Conservation (phyloP, 179 eudicot species). For the Heliamphora pulchella region DNA sequence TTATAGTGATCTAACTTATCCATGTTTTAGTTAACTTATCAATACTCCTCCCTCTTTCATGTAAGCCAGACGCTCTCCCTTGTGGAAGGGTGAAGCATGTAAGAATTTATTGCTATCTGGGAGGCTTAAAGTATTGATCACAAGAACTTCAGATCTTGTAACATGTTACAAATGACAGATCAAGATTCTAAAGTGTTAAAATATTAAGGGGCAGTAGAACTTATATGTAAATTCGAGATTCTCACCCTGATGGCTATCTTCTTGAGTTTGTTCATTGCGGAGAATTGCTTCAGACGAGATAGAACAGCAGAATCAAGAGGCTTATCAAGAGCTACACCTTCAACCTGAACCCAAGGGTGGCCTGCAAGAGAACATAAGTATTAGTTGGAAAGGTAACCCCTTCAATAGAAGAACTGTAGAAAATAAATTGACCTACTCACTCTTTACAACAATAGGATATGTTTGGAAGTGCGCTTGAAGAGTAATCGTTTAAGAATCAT, state of each 20-base stretch:
- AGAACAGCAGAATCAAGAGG: constrained; percentile 77
- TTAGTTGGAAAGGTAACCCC: neutral
- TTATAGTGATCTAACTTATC: neutral
- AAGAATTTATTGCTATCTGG: neutral
- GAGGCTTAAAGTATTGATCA: neutral
- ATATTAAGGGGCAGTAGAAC: neutral
- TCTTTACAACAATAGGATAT: neutral
- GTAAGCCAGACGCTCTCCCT: neutral
- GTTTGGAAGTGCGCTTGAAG: neutral
- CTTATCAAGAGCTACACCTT: constrained; percentile 61
- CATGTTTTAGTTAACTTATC: neutral
- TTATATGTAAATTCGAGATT: neutral
- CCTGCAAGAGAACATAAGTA: constrained; percentile 33
- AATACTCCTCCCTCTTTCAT: neutral
- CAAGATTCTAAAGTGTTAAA: neutral
- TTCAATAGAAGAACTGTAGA: neutral
- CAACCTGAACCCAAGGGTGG: constrained; percentile 63
- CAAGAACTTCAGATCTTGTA: neutral
- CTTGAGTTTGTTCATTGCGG: constrained; percentile 69
- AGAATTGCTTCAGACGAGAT: constrained; percentile 59
- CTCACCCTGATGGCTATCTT: constrained; percentile 75
- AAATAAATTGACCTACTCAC: neutral
- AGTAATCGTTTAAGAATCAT: neutral
- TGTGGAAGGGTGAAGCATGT: neutral
- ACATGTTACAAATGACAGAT: neutral